Percentiles rank a stretch among this genome's conserved stretches.
Conservation (phyloP, 2,329 filamentous ascomycete genomes). For the Gaeumannomyces sp. region DNA sequence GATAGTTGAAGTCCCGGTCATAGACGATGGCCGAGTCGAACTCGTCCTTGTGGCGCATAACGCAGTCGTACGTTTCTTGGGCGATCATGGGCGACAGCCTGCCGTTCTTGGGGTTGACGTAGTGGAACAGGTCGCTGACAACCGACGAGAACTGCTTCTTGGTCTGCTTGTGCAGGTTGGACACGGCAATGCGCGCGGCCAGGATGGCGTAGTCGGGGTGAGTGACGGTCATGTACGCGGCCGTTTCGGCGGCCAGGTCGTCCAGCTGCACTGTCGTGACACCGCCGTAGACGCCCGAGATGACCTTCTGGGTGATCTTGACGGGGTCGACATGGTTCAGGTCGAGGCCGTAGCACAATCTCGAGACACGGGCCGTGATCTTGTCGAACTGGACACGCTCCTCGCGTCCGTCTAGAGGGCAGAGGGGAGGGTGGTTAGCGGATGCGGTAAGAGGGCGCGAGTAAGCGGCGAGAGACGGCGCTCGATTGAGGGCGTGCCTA, state of each 20-base stretch:
- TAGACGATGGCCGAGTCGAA: conserved; percentile 98
- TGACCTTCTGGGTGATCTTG: conserved; percentile 98
- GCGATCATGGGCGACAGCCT: conserved; percentile 90
- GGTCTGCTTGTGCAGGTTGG: conserved; percentile 99
- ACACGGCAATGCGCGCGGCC: conserved; percentile 95
- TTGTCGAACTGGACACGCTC: conserved; percentile 99
- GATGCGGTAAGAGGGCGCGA: not conserved
- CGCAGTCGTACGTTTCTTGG: conserved; percentile 78
- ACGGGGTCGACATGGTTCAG: conserved; percentile 92
- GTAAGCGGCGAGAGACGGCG: not conserved
- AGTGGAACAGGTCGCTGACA: conserved; percentile 87
- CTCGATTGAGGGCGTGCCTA: conserved; percentile 29
- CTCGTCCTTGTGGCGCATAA: conserved; percentile 95
- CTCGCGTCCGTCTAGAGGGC: conserved; percentile 81
- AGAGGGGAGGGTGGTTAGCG: conserved; percentile 18
- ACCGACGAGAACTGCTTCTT: conserved; percentile 99
- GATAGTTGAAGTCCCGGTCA: conserved; percentile 99
- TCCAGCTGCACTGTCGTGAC: conserved; percentile 95
- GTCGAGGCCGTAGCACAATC: conserved; percentile 95
- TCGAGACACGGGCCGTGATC: conserved; percentile 96
- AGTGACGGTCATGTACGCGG: conserved; percentile 99
- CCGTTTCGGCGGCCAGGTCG: conserved; percentile 97
- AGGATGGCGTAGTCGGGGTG: conserved; percentile 99
- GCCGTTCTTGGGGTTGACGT: conserved; percentile 89
- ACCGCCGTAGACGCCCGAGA: conserved; percentile 97